Base-by-base conservation (phyloP, 2,329 filamentous ascomycete genomes). In the Thyridium curvatum region DNA sequence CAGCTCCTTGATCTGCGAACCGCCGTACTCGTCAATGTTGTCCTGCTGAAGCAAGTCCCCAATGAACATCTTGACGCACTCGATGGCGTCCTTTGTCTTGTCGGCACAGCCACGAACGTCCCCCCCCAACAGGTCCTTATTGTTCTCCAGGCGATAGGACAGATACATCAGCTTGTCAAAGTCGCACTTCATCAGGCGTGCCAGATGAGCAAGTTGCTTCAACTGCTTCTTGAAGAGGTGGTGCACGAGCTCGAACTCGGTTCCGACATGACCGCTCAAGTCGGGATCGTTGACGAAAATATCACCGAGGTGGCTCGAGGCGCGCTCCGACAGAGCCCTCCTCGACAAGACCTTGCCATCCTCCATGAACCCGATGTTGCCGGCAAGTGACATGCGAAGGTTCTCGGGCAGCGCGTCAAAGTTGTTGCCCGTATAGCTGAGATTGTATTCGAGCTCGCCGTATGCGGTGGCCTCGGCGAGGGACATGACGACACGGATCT, bases 401-500 rank as follows among this genome's bases (percentile, higher is more conserved):
- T 30, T 16, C 4, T 14, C 10, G 2, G 35, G 26, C 13, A 37
- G 8, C 4, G 10, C 13, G 10, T 16, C n/a, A 13, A 12, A 30
- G 29, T 37, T 37, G 9, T 9, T 8, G 2, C 29, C 29, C 4
- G 26, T 26, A 26, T 12, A 18, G 3, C 13, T 13, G 14, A 31
- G 9, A 10, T 30, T 6, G 4, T 12, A 4, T 3, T 31, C 16
- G 10, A 37, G 35, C 8, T 31, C 35, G 3, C 35, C 30, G 3
- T 40, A 42, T 7, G 4, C 3, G n/a, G 14, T 17, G 8, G 17
- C 7, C 32, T 26, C 5, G 10, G 33, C 49, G 17, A 62, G 51
- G 17, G 60, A 26, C 2, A 60, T 38, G 38, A 46, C 46, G 37
- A 44, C 48, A 8, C 39, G 39, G 16, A 53, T 46, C 10, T 32